A percentile compares a stretch with the other conserved stretches of the same genome.
Evolutionary conservation across 2,329 filamentous ascomycete species (phyloP).

Genomic region (Verticillium albo-atrum): DNA sequence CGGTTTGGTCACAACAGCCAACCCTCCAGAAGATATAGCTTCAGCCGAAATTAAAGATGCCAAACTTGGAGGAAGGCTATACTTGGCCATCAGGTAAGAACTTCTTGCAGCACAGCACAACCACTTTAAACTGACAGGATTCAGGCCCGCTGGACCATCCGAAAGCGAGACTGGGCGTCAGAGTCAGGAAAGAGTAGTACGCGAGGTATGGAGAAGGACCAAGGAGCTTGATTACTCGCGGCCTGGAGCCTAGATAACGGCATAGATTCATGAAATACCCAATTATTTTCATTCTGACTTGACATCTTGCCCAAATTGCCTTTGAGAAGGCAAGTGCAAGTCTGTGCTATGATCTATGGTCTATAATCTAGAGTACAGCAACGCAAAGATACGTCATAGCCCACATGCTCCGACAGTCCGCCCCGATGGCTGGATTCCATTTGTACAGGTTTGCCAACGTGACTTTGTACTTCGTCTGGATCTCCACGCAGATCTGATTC

Average conservation of each 20-base stretch:
- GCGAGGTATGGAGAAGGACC: constrained; percentile 70
- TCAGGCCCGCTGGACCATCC: constrained; percentile 59
- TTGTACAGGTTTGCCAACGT: background rate
- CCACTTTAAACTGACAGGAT: constrained; percentile 3
- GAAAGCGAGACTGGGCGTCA: constrained; percentile 58
- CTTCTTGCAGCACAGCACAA: background rate
- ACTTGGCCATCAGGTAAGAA: constrained; percentile 61
- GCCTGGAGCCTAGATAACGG: constrained; percentile 44
- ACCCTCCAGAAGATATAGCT: constrained; percentile 56
- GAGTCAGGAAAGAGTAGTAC: constrained; percentile 64
- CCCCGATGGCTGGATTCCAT: constrained; percentile 15
- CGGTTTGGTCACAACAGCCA: constrained; percentile 68
- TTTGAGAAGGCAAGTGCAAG: no score
- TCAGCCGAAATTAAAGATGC: constrained; percentile 55
- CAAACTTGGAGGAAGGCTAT: constrained; percentile 62
- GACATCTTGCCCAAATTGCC: no score
- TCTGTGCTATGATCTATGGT: no score
- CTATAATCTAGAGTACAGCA: background rate
- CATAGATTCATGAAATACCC: background rate
- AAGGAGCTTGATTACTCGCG: constrained; percentile 61
- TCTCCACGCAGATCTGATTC: constrained; percentile 5
- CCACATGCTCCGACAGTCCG: constrained; percentile 16
- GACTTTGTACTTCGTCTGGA: background rate
- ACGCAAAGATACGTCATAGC: constrained; percentile 7
- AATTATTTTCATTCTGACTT: background rate